Evolutionary conservation across 1,284 basidiomycete genomes (phyloP).

Genomic region (Filobasidium uniguttulatum): DNA sequence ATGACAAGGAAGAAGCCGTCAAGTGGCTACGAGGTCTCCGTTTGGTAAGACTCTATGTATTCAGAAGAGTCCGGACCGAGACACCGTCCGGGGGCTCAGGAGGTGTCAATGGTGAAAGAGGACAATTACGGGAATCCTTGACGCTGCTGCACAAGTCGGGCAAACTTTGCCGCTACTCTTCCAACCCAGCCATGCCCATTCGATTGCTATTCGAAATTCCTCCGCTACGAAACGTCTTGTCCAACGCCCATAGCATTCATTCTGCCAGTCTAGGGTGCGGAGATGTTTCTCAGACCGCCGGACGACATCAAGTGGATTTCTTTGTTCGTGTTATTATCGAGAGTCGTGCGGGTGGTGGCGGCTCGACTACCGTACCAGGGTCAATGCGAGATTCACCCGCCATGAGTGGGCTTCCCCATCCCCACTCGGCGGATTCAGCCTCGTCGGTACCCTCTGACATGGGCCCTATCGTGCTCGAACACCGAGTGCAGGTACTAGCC

Average conservation of each 20-base stretch:
- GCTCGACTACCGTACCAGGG: background rate
- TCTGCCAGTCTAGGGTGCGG: slow-evolving; percentile 26
- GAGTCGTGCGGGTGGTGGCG: background rate
- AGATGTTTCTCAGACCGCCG: slow-evolving; percentile 24
- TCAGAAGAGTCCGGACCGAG: slow-evolving; percentile 8
- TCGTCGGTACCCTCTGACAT: background rate
- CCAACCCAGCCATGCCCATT: slow-evolving; percentile 21
- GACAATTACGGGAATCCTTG: slow-evolving; percentile 18
- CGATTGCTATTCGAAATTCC: slow-evolving; percentile 34
- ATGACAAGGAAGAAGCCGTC: background rate
- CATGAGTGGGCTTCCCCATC: background rate
- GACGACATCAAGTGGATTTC: slow-evolving; percentile 28
- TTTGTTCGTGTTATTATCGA: slow-evolving; percentile 27
- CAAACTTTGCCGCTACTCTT: slow-evolving; percentile 34
- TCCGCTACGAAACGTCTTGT: slow-evolving; percentile 18
- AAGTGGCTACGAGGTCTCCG: slow-evolving; percentile 8
- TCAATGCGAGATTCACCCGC: too few relatives aligned
- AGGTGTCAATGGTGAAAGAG: too few relatives aligned
- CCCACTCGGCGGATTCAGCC: background rate
- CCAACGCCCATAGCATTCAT: slow-evolving; percentile 10
- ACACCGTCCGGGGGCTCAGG: too few relatives aligned
- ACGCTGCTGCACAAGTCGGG: slow-evolving; percentile 29
- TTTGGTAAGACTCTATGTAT: slow-evolving; percentile 12
- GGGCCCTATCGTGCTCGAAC: slow-evolving; percentile 20
- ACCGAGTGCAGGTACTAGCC: slow-evolving; percentile 22